These are phyloP conservation scores for Rheum nobile DNA, from an alignment of 148 eudicot genomes.

Conservation along the genomic window DNA sequence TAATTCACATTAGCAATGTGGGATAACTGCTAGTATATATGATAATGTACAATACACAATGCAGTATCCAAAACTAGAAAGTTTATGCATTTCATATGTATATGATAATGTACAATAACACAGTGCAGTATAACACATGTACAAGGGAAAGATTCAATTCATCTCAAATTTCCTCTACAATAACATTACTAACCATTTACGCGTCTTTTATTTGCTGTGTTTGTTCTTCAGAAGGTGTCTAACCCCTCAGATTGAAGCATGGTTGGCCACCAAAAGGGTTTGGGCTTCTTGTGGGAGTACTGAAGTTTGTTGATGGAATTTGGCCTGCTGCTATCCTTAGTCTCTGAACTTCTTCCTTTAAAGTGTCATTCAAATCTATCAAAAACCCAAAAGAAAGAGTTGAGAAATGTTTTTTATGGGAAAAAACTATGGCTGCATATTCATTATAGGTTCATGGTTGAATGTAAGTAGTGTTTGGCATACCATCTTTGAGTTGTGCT, in stretches of 20 bases:
- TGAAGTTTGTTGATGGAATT: background rate
- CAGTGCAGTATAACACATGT: background rate
- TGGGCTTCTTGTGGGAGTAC: background rate
- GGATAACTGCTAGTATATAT: no score
- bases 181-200: background rate
- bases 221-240: background rate
- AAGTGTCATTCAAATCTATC: constrained; percentile 73
- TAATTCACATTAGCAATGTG: no score
- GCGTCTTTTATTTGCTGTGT: background rate
- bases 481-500: background rate
- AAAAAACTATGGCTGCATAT: background rate
- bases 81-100: background rate
- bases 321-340: constrained; percentile 70
- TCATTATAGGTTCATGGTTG: no score
- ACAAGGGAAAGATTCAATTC: background rate
- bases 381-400: background rate
- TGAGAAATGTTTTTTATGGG: background rate
- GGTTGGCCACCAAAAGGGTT: no score
- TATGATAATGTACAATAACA: background rate
- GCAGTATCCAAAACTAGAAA: background rate
- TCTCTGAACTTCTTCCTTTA: constrained; percentile 68
- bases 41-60: no score
- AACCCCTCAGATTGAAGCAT: background rate
- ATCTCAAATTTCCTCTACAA: background rate
- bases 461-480: background rate